Percentiles rank a stretch among this genome's conserved stretches.
Conservation (phyloP, 129 eudicot species). For the Arctium minus region DNA sequence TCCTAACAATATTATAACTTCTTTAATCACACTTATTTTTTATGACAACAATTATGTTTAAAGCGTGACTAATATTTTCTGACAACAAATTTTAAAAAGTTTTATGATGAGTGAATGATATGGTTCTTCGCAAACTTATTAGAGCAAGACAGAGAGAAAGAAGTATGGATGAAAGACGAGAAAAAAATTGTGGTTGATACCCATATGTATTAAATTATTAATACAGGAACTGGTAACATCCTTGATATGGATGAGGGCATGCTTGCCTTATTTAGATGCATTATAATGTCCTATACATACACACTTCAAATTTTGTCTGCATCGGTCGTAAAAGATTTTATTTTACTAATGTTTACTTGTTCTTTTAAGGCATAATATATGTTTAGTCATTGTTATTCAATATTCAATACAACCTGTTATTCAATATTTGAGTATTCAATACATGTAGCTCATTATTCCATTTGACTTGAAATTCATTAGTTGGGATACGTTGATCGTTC, state of each 20-base stretch:
- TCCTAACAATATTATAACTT: not conserved
- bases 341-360: not conserved
- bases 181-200: no score
- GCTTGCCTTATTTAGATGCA: no score
- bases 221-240: no score
- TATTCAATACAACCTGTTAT: not conserved
- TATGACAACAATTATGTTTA: not conserved
- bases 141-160: no score
- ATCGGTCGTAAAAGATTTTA: not conserved
- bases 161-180: no score
- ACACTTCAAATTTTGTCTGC: not conserved
- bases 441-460: not conserved
- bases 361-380: not conserved
- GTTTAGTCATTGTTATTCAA: not conserved
- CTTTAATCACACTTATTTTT: not conserved
- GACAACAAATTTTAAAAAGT: not conserved
- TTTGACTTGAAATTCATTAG: not conserved
- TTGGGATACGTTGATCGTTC: not conserved
- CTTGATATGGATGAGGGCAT: no score
- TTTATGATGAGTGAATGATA: no score
- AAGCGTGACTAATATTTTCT: not conserved
- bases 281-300: no score
- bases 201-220: no score
- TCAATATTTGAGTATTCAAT: not conserved
- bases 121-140: not conserved